phyloP scores from a whole-genome alignment of 2,329 filamentous ascomycete species.

The Cordyceps fumosorosea region DNA sequence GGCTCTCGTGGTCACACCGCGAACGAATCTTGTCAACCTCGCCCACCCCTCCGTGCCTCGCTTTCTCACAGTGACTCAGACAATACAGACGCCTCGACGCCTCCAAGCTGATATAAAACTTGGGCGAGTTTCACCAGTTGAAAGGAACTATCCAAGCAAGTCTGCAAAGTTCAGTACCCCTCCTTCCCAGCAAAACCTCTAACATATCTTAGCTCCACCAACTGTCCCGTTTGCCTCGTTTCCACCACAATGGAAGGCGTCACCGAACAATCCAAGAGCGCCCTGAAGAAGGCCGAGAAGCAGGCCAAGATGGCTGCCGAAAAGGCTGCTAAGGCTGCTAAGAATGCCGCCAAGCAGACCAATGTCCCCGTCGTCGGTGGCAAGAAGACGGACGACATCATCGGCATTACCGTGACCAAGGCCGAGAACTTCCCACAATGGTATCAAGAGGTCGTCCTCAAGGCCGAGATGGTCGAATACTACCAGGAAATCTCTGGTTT shows the following conservation, averaged over 20 bases:
- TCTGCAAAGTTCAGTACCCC: conserved; percentile 1
- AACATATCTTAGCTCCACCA: conserved; percentile 6
- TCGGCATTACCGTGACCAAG: conserved; percentile 84
- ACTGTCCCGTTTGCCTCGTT: conserved; percentile 1
- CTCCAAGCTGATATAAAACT: not conserved
- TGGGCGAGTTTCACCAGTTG: not conserved
- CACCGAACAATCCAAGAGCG: conserved; percentile 50
- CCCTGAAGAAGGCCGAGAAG: conserved; percentile 61
- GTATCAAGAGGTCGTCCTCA: conserved; percentile 97
- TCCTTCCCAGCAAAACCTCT: not conserved
- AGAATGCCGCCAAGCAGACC: conserved; percentile 36
- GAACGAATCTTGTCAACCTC: conserved; percentile 3
- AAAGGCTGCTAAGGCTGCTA: conserved; percentile 56
- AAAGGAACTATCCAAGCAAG: not conserved
- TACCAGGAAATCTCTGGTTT: conserved; percentile 92
- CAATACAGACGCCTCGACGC: not conserved
- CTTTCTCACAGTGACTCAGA: conserved; percentile 7
- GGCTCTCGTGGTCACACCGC: conserved; percentile 8
- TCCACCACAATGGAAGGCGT: conserved; percentile 24
- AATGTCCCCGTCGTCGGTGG: conserved; percentile 46
- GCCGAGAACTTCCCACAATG: conserved; percentile 83
- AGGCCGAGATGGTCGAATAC: conserved; percentile 97
- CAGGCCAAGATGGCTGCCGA: conserved; percentile 53
- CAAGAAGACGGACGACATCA: conserved; percentile 62
- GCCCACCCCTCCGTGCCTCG: conserved; percentile 7